phyloP scores from a whole-genome alignment of 2,329 filamentous ascomycete species.

The Epicoccum nigrum region DNA sequence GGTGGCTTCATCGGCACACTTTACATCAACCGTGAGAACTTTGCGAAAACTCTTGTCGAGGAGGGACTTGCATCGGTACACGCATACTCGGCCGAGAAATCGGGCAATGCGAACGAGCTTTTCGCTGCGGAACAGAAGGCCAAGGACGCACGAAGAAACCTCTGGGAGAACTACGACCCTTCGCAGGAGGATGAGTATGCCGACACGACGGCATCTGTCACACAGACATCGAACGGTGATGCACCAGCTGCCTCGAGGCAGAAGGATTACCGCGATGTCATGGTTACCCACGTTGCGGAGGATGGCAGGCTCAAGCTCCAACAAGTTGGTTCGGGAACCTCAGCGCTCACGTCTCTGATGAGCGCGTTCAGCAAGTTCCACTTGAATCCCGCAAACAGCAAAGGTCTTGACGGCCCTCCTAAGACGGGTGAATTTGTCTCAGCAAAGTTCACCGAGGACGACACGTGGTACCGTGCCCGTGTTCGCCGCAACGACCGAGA shows the following conservation, averaged over 20 bases:
- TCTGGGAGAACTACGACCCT: constrained; percentile 96
- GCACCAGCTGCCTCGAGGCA: constrained; percentile 64
- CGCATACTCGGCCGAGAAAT: constrained; percentile 93
- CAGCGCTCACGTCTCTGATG: constrained; percentile 86
- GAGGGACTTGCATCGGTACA: constrained; percentile 93
- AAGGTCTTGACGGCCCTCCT: constrained; percentile 73
- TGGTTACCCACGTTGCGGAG: constrained; percentile 87
- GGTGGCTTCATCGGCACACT: constrained; percentile 96
- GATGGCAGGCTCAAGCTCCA: constrained; percentile 88
- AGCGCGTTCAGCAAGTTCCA: constrained; percentile 90
- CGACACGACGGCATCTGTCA: constrained; percentile 54
- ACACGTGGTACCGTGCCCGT: constrained; percentile 92
- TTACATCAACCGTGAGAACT: constrained; percentile 93
- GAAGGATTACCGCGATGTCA: constrained; percentile 92
- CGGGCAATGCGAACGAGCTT: constrained; percentile 85
- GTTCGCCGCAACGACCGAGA: constrained; percentile 92
- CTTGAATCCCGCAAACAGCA: constrained; percentile 78
- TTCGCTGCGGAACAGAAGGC: constrained; percentile 86
- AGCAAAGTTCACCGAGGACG: constrained; percentile 86
- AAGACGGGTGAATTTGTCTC: constrained; percentile 92
- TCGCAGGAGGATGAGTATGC: constrained; percentile 78
- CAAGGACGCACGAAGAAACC: constrained; percentile 83
- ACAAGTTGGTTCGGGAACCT: constrained; percentile 84
- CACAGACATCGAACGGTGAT: constrained; percentile 60
- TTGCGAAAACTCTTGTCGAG: constrained; percentile 90